phyloP scores from a whole-genome alignment of 1,284 basidiomycete species.

The Pseudozyma sp. region DNA sequence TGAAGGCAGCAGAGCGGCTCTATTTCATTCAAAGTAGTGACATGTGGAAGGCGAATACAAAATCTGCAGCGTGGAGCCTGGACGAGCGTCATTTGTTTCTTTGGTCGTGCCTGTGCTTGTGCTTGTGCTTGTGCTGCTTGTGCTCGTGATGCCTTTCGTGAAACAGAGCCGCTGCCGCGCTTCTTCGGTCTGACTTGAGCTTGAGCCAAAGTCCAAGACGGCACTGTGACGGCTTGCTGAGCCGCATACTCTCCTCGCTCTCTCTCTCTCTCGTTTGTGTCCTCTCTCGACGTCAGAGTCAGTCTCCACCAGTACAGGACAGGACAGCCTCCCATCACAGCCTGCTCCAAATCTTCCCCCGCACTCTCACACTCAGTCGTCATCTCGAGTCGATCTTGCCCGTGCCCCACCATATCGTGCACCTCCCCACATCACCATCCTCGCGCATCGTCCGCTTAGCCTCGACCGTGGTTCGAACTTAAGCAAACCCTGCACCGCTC shows the following conservation, averaged over 20 bases:
- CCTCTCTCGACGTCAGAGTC: neutral
- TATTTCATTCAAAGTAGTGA: neutral
- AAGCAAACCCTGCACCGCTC: no score
- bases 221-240: neutral
- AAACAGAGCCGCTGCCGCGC: neutral
- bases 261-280: neutral
- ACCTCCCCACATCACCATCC: neutral
- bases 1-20: no score
- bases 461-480: no score
- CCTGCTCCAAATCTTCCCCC: neutral
- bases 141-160: neutral
- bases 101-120: neutral
- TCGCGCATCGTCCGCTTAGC: neutral
- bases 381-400: neutral
- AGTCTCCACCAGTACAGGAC: no score
- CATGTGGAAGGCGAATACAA: conserved; percentile 10
- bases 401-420: neutral
- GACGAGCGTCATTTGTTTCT: conserved; percentile 6
- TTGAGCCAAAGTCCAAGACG: no score
- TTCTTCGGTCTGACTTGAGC: no score
- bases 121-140: neutral
- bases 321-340: no score
- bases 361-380: neutral
- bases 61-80: conserved; percentile 13
- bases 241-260: conserved; percentile 1